These are phyloP conservation scores for Mycotypha africana DNA, from an alignment of 371 early-diverging fungal genomes.

Conservation along the genomic window DNA sequence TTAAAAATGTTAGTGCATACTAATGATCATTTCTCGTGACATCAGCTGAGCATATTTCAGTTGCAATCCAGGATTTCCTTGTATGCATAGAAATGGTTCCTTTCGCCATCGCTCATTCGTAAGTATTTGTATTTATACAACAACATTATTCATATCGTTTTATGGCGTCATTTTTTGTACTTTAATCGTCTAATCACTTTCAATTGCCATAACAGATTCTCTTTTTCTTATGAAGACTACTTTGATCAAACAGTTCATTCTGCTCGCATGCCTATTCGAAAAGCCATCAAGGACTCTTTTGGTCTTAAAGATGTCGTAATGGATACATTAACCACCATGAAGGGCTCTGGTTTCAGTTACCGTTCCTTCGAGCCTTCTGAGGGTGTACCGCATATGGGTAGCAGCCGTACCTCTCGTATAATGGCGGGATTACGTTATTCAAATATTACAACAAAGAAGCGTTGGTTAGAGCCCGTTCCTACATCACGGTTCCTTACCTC, in stretches of 20 bases:
- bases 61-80: slow-evolving; percentile 87
- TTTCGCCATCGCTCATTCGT: slow-evolving; percentile 80
- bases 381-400: slow-evolving; percentile 53
- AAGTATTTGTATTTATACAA: slow-evolving; percentile 8
- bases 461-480: slow-evolving; percentile 64
- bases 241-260: slow-evolving; percentile 53
- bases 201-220: slow-evolving; percentile 44
- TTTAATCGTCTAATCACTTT: background rate
- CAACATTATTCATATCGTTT: too few species aligned
- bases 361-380: slow-evolving; percentile 78
- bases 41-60: slow-evolving; percentile 70
- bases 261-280: slow-evolving; percentile 73
- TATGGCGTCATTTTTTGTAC: too few species aligned
- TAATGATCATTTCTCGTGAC: slow-evolving; percentile 9
- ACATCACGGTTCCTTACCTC: slow-evolving; percentile 30
- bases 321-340: slow-evolving; percentile 76
- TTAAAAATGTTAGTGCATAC: too few species aligned
- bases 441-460: slow-evolving; percentile 67
- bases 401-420: slow-evolving; percentile 56
- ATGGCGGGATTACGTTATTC: slow-evolving; percentile 79
- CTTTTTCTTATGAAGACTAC: slow-evolving; percentile 77
- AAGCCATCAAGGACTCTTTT: slow-evolving; percentile 78
- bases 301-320: slow-evolving; percentile 79
- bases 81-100: slow-evolving; percentile 91
- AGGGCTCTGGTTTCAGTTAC: slow-evolving; percentile 75